Evolutionary conservation across 176 grass and related monocot genomes (phyloP).

Genomic region (Oryza australiensis): DNA sequence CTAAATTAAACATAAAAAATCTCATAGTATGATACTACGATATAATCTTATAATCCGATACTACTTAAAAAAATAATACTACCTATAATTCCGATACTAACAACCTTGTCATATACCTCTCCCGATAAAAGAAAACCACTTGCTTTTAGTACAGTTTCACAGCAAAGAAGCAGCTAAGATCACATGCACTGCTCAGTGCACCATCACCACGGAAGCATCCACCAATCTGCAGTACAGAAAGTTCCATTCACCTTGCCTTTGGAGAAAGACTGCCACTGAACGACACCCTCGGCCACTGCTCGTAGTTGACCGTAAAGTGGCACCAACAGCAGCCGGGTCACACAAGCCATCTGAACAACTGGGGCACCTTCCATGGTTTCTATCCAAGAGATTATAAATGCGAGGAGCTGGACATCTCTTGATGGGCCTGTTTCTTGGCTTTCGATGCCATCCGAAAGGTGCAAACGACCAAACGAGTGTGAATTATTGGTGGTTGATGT

Average conservation of each 20-base stretch:
- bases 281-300: background rate
- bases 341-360: background rate
- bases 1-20: too few relatives aligned
- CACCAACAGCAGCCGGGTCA: background rate
- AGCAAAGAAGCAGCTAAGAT: background rate
- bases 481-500: constrained; percentile 7
- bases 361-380: background rate
- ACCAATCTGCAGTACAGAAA: background rate
- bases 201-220: background rate
- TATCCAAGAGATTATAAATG: constrained; percentile 11
- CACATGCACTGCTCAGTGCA: constrained; percentile 2
- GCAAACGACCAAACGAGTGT: background rate
- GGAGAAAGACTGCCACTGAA: constrained; percentile 30
- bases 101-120: too few relatives aligned
- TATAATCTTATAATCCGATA: too few relatives aligned
- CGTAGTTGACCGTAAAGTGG: constrained; percentile 36
- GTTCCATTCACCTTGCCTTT: constrained; percentile 11
- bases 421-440: constrained; percentile 1
- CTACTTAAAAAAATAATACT: too few relatives aligned
- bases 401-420: background rate
- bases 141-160: background rate
- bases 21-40: too few relatives aligned
- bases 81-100: too few relatives aligned
- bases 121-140: background rate
- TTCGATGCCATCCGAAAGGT: constrained; percentile 19